Evolutionary conservation across 768 basidiomycete genomes (phyloP), one percentile per base, ranked within the genome.

Genomic region (Amyloporia xantha): DNA sequence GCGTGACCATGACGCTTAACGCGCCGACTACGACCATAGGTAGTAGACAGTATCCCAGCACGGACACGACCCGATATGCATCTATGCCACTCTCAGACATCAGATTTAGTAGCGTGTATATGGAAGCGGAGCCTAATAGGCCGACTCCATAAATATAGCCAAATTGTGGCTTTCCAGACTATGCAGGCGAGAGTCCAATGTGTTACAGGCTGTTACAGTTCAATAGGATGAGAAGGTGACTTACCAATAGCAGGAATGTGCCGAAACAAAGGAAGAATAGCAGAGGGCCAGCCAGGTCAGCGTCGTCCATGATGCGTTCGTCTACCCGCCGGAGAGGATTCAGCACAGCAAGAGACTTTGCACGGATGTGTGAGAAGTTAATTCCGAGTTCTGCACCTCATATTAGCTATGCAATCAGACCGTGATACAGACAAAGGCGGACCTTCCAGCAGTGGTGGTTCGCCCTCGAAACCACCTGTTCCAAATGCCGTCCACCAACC

Each of bases 141-240:
- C 88, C 95, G 54, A 99, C 90, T 30, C 95, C 96, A 65, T 99
- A 99, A 51, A 98, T 98, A 66, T 97, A 98, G 42, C 90, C 92
- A 67, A 99, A 99, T 64, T 98, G 96, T 3, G 91, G 89, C 72
- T 96, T 97, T 50, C 96, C 96, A 5, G 95, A 96, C 96, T 99
- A 58, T 24, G 0, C 23, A 15, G 15, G 41, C n/a, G n/a, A n/a
- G n/a, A 33, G 30, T 7, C 30, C 30, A 15, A 33, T 15, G n/a
- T n/a, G 30, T 33, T 10, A 35, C 39, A 42, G 50, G 12, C 50
- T 46, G 41, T 53, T 15, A 57, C 52, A 55, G 42, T 13, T 27
- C 19, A 10, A 21, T 24, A 38, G 42, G 15, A 15, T 7, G 30
- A 21, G 25, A 6, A 30, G 13, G 39, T 24, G 20, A 81, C 92